Evolutionary conservation across 2,329 filamentous ascomycete genomes (phyloP), one percentile per base, ranked within the genome.

Genomic region (Neoscytalidium dimidiatum): DNA sequence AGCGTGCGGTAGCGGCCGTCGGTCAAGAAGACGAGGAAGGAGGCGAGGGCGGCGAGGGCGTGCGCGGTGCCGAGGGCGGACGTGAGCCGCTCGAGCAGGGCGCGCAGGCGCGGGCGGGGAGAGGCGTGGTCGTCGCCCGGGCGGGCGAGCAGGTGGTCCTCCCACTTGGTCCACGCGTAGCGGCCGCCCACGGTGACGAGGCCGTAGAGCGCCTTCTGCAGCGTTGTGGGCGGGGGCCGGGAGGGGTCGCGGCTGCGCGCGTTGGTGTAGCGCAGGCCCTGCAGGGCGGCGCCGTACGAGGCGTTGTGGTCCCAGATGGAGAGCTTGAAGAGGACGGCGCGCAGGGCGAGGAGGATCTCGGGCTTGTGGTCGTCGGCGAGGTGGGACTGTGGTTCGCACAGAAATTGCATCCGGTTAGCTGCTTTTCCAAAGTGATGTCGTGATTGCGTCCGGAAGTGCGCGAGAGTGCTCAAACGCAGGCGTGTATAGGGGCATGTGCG

Each of bases 301-400:
- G 95, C 92, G 76, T 97, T 90, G 77, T 97, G 92, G 77, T 98
- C 94, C 95, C 95, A 99, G 66, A 99, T 89, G 17, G 91, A 92
- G 67, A 99, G 85, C 79, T 99, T 99, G 83, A 97, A 99, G 7
- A 99, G 82, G 3, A 93, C 82, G 1, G 90, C 87, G 52, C 94
- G 85, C 64, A 99, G 83, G 0, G 83, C 85, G 29, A 97, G 84
- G 67, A 90, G 84, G 62, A 98, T 94, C 79, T 98, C 95, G 61
- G 91, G 84, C 14, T 89, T 88, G 88, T 92, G 97, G 72, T 96
- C 92, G 75, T 97, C 92, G 66, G 90, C 87, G 49, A 96, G 79
- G 75, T 94, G 87, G 17, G 83, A 74, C 75, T 83, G 67, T 52
- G 4, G 33, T 58, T 67, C 17, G 66, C n/a, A n/a, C n/a, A n/a